Conservation (phyloP, 768 basidiomycete genomes). For the Lactarius pseudohatsudake region DNA sequence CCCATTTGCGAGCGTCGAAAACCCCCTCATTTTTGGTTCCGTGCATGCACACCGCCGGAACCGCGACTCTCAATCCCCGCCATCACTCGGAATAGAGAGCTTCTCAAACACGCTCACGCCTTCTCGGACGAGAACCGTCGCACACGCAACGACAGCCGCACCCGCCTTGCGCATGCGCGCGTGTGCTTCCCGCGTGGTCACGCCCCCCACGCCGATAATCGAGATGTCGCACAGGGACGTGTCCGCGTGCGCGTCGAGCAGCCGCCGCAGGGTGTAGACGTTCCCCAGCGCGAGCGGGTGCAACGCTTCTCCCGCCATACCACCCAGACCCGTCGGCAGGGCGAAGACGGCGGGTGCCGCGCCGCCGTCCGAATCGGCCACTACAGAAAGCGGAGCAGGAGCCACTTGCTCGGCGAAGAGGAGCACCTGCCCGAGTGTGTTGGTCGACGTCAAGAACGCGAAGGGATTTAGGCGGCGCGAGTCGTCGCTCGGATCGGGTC, state of each 20-base stretch:
- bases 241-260: constrained; percentile 43
- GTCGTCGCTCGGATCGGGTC: constrained; percentile 22
- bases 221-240: constrained; percentile 47
- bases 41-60: constrained; percentile 21
- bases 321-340: constrained; percentile 51
- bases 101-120: constrained; percentile 36
- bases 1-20: not conserved
- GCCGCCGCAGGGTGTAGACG: constrained; percentile 57
- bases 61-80: constrained; percentile 7
- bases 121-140: constrained; percentile 47
- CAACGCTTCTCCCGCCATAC: constrained; percentile 67
- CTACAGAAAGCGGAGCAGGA: constrained; percentile 23
- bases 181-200: constrained; percentile 58
- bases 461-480: constrained; percentile 23
- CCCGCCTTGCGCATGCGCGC: constrained; percentile 64
- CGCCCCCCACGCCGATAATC: constrained; percentile 83
- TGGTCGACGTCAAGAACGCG: constrained; percentile 30
- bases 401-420: constrained; percentile 21
- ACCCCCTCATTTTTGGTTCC: constrained; percentile 40
- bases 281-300: constrained; percentile 71
- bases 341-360: constrained; percentile 43
- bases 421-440: constrained; percentile 44
- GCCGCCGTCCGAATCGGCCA: not conserved
- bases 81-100: not conserved
- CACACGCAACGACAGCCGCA: constrained; percentile 57